These are phyloP conservation scores for Bidens hawaiensis DNA, from an alignment of 140 eudicot genomes.

Conservation along the genomic window DNA sequence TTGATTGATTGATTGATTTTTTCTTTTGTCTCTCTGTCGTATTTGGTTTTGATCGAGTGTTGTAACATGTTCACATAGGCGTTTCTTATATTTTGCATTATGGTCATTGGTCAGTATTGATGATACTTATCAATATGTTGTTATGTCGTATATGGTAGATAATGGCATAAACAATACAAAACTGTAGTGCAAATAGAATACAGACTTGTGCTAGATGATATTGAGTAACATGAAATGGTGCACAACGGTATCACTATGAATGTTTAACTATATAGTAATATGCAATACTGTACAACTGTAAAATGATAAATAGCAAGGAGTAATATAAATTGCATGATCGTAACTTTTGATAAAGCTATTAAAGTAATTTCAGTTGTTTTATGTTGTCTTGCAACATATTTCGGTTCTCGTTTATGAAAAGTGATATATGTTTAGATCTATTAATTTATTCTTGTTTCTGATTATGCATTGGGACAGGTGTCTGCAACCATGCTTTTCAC, in stretches of 20 bases:
- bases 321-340: not conserved
- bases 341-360: not conserved
- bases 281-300: not conserved
- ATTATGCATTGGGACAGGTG: constrained; percentile 37
- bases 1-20: too few relatives aligned
- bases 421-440: not conserved
- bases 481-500: constrained; percentile 82
- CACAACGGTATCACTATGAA: not conserved
- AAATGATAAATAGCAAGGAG: not conserved
- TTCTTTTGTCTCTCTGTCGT: too few relatives aligned
- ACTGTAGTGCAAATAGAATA: not conserved
- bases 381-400: not conserved
- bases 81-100: not conserved
- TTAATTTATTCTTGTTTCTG: not conserved
- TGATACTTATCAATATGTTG: too few relatives aligned
- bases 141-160: not conserved
- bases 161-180: too few relatives aligned
- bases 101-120: not conserved
- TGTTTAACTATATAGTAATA: not conserved
- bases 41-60: too few relatives aligned
- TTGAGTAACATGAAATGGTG: not conserved
- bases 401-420: not conserved
- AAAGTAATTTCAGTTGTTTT: not conserved
- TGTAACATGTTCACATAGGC: not conserved
- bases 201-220: not conserved